Conservation (phyloP, 208 protist genomes). For the Naegleria fowleri region DNA sequence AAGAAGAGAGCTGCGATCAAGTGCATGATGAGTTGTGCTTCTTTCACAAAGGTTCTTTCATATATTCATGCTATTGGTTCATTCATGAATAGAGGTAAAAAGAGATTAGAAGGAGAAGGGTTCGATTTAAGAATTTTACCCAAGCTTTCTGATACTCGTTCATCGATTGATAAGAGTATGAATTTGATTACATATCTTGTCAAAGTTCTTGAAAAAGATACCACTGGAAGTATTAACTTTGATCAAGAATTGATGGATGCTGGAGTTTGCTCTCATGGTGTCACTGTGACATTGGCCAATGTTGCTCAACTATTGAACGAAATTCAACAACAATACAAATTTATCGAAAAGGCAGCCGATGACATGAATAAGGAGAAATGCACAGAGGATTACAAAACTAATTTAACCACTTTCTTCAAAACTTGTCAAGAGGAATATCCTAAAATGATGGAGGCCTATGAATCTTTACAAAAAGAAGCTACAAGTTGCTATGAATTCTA, state of each 20-base stretch:
- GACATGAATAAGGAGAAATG: background rate
- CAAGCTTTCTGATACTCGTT: background rate
- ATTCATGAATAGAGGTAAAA: slow-evolving; percentile 8
- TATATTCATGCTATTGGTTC: background rate
- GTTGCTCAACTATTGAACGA: background rate
- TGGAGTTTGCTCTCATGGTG: background rate
- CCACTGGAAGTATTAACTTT: background rate
- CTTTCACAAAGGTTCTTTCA: background rate
- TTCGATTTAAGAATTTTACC: background rate
- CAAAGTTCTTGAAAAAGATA: background rate
- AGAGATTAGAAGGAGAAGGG: background rate
- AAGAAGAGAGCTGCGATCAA: background rate
- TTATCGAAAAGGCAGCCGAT: background rate
- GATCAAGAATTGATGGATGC: background rate
- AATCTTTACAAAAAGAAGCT: background rate
- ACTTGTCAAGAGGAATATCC: background rate
- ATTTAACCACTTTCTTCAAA: background rate
- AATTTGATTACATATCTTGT: background rate
- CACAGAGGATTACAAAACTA: background rate
- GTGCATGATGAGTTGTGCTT: background rate
- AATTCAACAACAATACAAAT: background rate
- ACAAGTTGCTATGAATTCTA: background rate
- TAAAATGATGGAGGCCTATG: background rate
- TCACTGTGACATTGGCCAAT: background rate
- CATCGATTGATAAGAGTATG: background rate